Conservation (phyloP, 2,329 filamentous ascomycete genomes). For the Cladosporium velox region DNA sequence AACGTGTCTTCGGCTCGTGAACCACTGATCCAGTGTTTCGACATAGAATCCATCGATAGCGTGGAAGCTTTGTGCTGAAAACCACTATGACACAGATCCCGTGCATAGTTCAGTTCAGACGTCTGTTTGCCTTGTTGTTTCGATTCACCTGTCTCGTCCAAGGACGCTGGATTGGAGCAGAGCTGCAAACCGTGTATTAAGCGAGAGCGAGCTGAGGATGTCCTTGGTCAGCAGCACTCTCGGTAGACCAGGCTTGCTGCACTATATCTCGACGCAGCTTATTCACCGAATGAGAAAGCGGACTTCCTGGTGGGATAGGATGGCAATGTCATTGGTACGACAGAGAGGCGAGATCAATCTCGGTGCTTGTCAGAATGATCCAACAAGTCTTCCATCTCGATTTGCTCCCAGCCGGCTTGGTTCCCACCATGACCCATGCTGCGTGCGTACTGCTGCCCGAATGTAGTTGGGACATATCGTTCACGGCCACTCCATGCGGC, state of each 20-base stretch:
- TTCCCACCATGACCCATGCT: conserved; percentile 56
- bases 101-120: neutral
- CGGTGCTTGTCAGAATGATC: conserved; percentile 34
- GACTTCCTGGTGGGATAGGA: neutral
- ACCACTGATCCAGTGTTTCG: neutral
- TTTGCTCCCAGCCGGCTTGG: conserved; percentile 60
- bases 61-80: neutral
- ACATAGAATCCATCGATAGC: neutral
- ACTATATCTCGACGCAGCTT: neutral
- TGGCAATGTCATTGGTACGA: too few species aligned
- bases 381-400: conserved; percentile 64
- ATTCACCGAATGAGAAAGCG: neutral
- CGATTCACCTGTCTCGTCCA: neutral
- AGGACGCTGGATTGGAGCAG: neutral
- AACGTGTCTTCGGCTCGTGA: neutral
- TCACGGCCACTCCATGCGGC: conserved; percentile 47
- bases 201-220: neutral
- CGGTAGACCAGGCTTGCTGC: too few species aligned
- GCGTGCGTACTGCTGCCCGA: conserved; percentile 58
- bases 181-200: neutral
- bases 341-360: neutral
- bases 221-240: neutral
- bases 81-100: neutral
- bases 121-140: neutral
- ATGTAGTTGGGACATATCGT: conserved; percentile 47